phyloP scores from a whole-genome alignment of 176 grass and related monocot genomes.

The Avena atlantica region DNA sequence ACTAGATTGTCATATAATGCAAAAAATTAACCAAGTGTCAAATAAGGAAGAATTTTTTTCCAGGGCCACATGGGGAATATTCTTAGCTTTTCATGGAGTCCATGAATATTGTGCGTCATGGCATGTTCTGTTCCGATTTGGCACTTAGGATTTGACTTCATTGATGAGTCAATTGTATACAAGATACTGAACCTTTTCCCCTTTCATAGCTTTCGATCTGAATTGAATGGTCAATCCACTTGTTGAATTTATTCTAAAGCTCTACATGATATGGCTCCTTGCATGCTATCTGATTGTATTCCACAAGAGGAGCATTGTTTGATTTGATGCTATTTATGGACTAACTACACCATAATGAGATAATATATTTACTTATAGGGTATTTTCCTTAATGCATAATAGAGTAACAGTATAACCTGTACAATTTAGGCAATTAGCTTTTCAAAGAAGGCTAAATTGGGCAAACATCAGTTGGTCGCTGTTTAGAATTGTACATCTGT shows the following conservation, averaged over 20 bases:
- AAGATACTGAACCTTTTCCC: conserved; percentile 8
- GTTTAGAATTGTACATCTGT: conserved; percentile 23
- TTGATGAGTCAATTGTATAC: not conserved
- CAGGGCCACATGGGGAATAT: too few relatives aligned
- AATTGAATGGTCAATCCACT: not conserved
- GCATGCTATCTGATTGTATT: not conserved
- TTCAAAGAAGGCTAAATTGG: conserved; percentile 13
- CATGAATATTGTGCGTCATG: not conserved
- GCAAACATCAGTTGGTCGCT: not conserved
- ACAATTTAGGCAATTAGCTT: conserved; percentile 12
- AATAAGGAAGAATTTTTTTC: too few relatives aligned
- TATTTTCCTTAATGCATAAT: not conserved
- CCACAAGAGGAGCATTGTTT: not conserved
- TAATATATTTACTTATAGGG: conserved; percentile 1
- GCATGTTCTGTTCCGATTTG: conserved; percentile 10
- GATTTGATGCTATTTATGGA: conserved; percentile 5
- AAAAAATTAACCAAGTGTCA: too few relatives aligned
- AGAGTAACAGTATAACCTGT: conserved; percentile 9
- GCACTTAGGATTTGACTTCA: conserved; percentile 16
- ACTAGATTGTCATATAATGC: too few relatives aligned
- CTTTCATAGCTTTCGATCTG: conserved; percentile 9
- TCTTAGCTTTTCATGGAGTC: not conserved
- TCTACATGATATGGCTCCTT: conserved; percentile 15
- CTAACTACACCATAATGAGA: not conserved
- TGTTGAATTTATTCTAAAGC: not conserved